Percentiles rank a stretch among this genome's conserved stretches.
phyloP scores from a whole-genome alignment of 2,329 filamentous ascomycete genomes.

The Fusarium pseudoanthophilum region DNA sequence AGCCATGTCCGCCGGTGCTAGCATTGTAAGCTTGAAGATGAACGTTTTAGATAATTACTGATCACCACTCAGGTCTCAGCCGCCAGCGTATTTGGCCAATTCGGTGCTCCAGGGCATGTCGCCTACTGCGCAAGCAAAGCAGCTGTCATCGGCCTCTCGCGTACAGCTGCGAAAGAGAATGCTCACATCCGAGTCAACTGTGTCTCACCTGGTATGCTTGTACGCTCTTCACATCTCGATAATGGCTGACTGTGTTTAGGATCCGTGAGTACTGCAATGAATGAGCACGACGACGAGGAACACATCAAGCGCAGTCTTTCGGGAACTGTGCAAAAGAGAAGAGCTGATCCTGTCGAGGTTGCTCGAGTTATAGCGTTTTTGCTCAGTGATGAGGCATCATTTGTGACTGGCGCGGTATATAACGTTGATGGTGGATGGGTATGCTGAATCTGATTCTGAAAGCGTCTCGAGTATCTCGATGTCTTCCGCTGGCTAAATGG shows the following conservation, averaged over 20 bases:
- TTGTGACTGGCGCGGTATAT: conserved; percentile 47
- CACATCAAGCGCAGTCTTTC: conserved; percentile 17
- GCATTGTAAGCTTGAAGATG: conserved; percentile 34
- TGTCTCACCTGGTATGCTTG: conserved; percentile 17
- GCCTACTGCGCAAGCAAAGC: conserved; percentile 49
- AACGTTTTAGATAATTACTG: conserved; percentile 51
- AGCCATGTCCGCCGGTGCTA: conserved; percentile 43
- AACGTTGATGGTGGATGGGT: conserved; percentile 54
- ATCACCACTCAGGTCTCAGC: conserved; percentile 7
- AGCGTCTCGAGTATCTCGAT: no score
- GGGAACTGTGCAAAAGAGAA: conserved; percentile 28
- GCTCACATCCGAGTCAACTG: conserved; percentile 28
- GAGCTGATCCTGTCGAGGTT: conserved; percentile 16
- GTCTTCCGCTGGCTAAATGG: no score
- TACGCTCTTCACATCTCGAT: fast-evolving
- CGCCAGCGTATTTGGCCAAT: conserved; percentile 49
- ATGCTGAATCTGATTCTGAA: neutral
- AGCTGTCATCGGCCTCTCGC: conserved; percentile 46
- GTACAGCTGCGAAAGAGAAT: conserved; percentile 46
- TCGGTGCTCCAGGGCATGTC: conserved; percentile 45
- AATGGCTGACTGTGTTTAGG: neutral
- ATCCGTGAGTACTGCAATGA: conserved; percentile 32
- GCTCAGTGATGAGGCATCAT: conserved; percentile 39
- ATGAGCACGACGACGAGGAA: conserved; percentile 17
- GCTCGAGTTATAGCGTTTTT: conserved; percentile 38